Evolutionary conservation across 78 protist genomes (phyloP), one percentile per base, ranked within the genome.

Genomic region (Corallochytrium limacisporum): DNA sequence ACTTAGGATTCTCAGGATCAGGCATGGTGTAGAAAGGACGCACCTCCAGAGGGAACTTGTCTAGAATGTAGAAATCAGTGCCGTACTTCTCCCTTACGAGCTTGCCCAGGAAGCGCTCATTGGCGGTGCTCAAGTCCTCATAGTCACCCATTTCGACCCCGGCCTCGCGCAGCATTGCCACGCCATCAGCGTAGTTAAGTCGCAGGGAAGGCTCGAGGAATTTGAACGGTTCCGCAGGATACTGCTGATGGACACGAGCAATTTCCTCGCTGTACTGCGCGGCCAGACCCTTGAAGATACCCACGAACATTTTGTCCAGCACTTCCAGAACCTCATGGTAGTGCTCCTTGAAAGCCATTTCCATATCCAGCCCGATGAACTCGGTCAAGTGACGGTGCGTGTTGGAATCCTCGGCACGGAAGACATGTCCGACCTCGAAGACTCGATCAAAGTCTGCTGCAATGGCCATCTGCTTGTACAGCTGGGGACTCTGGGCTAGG

Each of bases 1-100:
- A 85, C 15, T 16, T 4, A 31, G 73, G 69, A 72, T 86, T 48
- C 39, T 44, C 36, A 26, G 95, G 87, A 59, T 79, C 81, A 22
- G 95, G 94, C 98, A 93, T 91, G 10, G 99, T 96, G 93, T 96
- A 98, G 91, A 96, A 98, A 48, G 99, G 99, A 16, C 99, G 91
- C 28, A 75, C 90, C 4, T 66, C 55, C 22, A 61, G 18, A 18
- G 96, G 95, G 86, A 80, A 94, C 68, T 79, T 54, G 76, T 94
- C 99, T 36, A 95, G 51, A 55, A 90, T 74, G 89, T 62, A 98
- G 81, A 94, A 84, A 57, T 95, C 98, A 18, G 90, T 87, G 59
- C 72, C 85, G 69, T 85, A 88, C 74, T 86, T 72, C 35, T 82
- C 79, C 75, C 69, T 77, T 39, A 97, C 89, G 36, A 92, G 36